These are phyloP conservation scores for Botrytis hyacinthi DNA, from an alignment of 2,329 filamentous ascomycete species.

Conservation along the genomic window DNA sequence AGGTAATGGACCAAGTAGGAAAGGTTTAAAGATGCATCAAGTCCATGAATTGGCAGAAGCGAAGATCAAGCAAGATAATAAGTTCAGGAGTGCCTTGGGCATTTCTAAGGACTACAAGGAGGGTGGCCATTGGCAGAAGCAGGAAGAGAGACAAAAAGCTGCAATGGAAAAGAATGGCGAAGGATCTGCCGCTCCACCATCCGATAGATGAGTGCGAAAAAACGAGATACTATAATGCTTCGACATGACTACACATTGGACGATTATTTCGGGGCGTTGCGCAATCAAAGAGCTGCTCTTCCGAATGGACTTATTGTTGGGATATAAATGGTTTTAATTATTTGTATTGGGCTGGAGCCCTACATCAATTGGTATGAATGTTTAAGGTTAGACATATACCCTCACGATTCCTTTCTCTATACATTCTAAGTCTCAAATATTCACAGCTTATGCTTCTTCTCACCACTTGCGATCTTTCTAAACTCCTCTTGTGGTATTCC, in stretches of 20 bases:
- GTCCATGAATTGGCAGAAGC: conserved; percentile 95
- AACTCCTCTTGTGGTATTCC: conserved; percentile 83
- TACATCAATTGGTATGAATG: not conserved
- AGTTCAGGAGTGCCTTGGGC: conserved; percentile 79
- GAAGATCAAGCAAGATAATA: conserved; percentile 93
- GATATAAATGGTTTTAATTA: not conserved
- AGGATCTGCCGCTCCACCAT: not conserved
- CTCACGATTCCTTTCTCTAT: conserved; percentile 6
- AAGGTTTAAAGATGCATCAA: conserved; percentile 81
- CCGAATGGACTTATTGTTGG: not conserved
- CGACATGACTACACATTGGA: not conserved
- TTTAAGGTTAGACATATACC: not conserved
- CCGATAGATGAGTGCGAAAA: not conserved
- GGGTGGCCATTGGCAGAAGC: conserved; percentile 79
- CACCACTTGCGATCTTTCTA: conserved; percentile 73
- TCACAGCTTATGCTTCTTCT: conserved; percentile 92
- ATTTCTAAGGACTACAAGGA: conserved; percentile 85
- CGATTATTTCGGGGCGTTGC: not conserved
- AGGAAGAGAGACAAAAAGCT: conserved; percentile 50
- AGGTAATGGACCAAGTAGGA: conserved; percentile 43
- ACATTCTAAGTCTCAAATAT: conserved; percentile 9
- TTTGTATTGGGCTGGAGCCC: not conserved
- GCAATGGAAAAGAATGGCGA: conserved; percentile 18
- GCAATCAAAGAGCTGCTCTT: not conserved
- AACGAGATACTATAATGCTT: not conserved